Percentiles rank a stretch among this genome's conserved stretches.
Evolutionary conservation across 306 rosid species (phyloP).

Genomic region (Dalbergia cultrata): DNA sequence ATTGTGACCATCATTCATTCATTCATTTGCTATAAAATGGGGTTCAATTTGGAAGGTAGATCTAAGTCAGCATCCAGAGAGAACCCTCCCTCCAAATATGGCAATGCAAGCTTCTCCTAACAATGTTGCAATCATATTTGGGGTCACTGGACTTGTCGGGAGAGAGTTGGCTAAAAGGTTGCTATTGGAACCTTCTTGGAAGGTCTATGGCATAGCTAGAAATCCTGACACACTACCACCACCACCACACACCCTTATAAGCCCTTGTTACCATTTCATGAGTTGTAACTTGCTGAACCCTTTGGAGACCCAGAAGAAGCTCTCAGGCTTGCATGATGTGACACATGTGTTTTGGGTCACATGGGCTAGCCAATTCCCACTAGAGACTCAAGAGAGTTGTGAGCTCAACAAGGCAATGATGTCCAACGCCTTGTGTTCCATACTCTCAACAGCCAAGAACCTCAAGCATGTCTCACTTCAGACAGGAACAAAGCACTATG

Average conservation of each 20-base stretch:
- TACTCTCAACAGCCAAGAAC: slow-evolving; percentile 58
- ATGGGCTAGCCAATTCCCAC: slow-evolving; percentile 85
- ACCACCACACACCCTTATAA: slow-evolving; percentile 40
- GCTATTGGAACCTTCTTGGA: slow-evolving; percentile 65
- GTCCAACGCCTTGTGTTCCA: slow-evolving; percentile 69
- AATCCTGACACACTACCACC: slow-evolving; percentile 49
- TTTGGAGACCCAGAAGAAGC: slow-evolving; percentile 62
- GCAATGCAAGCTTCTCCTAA: slow-evolving; percentile 55
- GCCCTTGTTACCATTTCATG: slow-evolving; percentile 73
- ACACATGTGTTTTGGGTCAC: slow-evolving; percentile 95
- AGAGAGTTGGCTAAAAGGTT: slow-evolving; percentile 70
- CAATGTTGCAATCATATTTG: slow-evolving; percentile 80
- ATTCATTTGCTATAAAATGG: slow-evolving; percentile 51
- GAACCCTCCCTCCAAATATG: not conserved
- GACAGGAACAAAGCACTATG: slow-evolving; percentile 91
- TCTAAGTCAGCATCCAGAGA: not conserved
- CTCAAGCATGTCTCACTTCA: slow-evolving; percentile 87
- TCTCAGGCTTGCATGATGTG: slow-evolving; percentile 63
- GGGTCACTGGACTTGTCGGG: slow-evolving; percentile 91
- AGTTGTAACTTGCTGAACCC: slow-evolving; percentile 81
- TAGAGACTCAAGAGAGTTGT: slow-evolving; percentile 62
- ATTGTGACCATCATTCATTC: slow-evolving; percentile 32
- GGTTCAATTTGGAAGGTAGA: slow-evolving; percentile 48
- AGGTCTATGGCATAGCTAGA: slow-evolving; percentile 90
- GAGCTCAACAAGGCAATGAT: slow-evolving; percentile 79